Base-by-base conservation (phyloP, 176 grass and related monocot genomes). In the Zea luxurians region DNA sequence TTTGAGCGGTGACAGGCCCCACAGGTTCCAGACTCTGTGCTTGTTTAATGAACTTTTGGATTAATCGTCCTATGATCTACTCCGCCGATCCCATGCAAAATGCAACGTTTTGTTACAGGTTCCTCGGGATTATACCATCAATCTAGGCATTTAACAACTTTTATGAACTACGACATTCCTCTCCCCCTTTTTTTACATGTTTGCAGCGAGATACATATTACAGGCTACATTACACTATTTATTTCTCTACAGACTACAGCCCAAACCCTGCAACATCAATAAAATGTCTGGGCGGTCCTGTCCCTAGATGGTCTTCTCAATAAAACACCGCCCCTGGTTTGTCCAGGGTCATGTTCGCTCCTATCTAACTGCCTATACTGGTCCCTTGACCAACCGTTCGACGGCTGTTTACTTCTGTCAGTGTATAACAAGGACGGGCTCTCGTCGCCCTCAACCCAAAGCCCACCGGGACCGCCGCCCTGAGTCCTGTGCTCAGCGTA, bases 161-260 rank as follows among this genome's bases (percentile, higher is more conserved):
- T 5, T 80, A 72, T 48, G 8, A 70, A 10, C 58, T 80, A 79
- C 77, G 10, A 68, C 77, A 79, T 79, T 79, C 10, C 64, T 21
- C 34, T 72, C 52, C 62, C 74, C 60, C n/a, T n/a, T 73, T 64
- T 80, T 78, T 83, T 55, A 68, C 68, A 86, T 78, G 84, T 27
- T 27, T 27, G 79, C 78, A 75, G 73, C 73, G 74, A 81, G 66
- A 72, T 87, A 77, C 27, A 78, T 57, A 40, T 82, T 83, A 87
- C 68, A 78, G 45, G 49, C 81, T 90, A 82, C 87, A 74, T 78
- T 41, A 54, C 84, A 80, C 77, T 86, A 61, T 82, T 80, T 86
- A 61, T 82, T 77, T 62, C 85, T 97, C 90, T 89, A 89, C 94
- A 91, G 21, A 93, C 90, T 89, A 89, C 94, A 91, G 21, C 84